phyloP scores from a whole-genome alignment of 768 basidiomycete genomes.

The Cytidiella melzeri region DNA sequence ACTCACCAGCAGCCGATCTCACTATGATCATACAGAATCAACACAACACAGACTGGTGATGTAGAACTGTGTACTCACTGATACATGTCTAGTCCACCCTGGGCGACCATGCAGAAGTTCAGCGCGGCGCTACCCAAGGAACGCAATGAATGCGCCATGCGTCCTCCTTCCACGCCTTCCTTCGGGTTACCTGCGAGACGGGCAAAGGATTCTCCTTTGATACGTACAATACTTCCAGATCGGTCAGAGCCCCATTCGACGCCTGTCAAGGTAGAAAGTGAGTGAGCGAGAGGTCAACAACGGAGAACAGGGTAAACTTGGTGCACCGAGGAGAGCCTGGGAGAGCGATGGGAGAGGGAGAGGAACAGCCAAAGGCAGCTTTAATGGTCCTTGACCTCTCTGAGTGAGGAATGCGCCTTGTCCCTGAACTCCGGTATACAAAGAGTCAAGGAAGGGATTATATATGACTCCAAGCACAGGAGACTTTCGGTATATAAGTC shows the following conservation, averaged over 20 bases:
- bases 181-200: slow-evolving; percentile 70
- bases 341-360: slow-evolving; percentile 70
- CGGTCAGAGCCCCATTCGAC: slow-evolving; percentile 91
- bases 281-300: not conserved
- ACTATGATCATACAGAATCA: slow-evolving; percentile 31
- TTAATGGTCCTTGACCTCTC: slow-evolving; percentile 48
- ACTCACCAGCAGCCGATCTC: slow-evolving; percentile 73
- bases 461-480: slow-evolving; percentile 90
- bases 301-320: not conserved
- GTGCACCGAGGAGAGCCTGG: slow-evolving; percentile 56
- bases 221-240: slow-evolving; percentile 39
- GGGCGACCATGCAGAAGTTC: slow-evolving; percentile 80
- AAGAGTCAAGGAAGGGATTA: slow-evolving; percentile 85
- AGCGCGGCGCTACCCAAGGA: slow-evolving; percentile 81
- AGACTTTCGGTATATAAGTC: slow-evolving; percentile 73
- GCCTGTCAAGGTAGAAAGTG: slow-evolving; percentile 34
- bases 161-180: slow-evolving; percentile 57
- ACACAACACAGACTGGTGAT: not conserved
- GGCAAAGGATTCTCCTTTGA: slow-evolving; percentile 63
- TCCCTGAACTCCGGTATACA: slow-evolving; percentile 77
- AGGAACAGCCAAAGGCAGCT: slow-evolving; percentile 61
- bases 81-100: slow-evolving; percentile 83
- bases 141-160: slow-evolving; percentile 81
- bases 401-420: slow-evolving; percentile 65
- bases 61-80: slow-evolving; percentile 46